Base-by-base conservation (phyloP, 441 rosid genomes). In the Populus tomentosa region DNA sequence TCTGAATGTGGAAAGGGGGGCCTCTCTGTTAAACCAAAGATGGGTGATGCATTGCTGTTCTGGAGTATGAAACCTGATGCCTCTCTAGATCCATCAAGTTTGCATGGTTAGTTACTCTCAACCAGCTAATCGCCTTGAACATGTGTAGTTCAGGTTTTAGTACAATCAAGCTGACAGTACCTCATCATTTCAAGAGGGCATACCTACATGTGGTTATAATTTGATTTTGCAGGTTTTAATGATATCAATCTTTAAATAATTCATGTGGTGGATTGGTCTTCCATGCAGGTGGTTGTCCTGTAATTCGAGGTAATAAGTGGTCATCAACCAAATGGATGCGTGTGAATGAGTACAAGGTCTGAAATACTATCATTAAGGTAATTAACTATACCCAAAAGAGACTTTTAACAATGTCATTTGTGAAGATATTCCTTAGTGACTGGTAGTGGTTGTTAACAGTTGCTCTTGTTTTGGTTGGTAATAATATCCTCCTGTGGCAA, bases 11-110 rank as follows among this genome's bases (percentile, higher is more conserved):
- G n/a, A n/a, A n/a, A n/a, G n/a, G n/a, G n/a, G n/a, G n/a, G n/a
- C n/a, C n/a, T 96, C 61, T 87, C 98, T 3, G 82, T 96, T 62
- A 96, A 94, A 84, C 98, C 98, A 28, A 94, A 86, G 83, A 91
- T 87, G 96, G 99, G 98, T 0, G 91, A 94, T 84, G 97, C 99
- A 21, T 85, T 94, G 83, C 90, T 94, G 66, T 94, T 96, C 81
- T 96, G 95, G 95, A 96, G 96, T 87, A 94, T 90, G 94, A 89
- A 84, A 70, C 98, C 98, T 33, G 98, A 96, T 84, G 93, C 90
- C 75, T 64, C 96, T 33, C 80, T 83, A 10, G 98, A 96, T 85
- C 88, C 94, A 72, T 79, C 94, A 76, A 94, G 99, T 84, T 87
- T 94, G 79, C 99, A 94, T 78, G 97, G 99, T 94, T 80, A 72